These are phyloP conservation scores for Musa beccarii DNA, from an alignment of 176 grass and related monocot species.

Conservation along the genomic window DNA sequence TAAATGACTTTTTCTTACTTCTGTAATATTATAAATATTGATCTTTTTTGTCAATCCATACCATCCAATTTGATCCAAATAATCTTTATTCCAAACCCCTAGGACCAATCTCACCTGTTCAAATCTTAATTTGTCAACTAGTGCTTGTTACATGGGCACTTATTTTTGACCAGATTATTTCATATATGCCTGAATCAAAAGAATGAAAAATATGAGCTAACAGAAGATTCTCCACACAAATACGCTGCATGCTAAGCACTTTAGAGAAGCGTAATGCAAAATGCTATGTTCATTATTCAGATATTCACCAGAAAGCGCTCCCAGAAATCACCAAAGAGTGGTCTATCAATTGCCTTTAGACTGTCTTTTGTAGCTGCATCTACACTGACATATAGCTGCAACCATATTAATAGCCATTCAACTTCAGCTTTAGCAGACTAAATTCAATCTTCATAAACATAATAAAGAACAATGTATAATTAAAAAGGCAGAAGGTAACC, in stretches of 20 bases:
- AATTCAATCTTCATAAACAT: conserved; percentile 3
- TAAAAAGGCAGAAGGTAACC: conserved; percentile 35
- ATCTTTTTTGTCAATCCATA: neutral
- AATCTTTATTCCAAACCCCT: neutral
- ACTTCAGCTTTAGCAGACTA: neutral
- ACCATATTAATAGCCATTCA: neutral
- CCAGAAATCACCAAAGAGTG: conserved; percentile 93
- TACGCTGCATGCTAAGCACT: neutral
- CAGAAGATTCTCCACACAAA: too few relatives aligned
- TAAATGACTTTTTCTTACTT: neutral
- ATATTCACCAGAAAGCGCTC: conserved; percentile 78
- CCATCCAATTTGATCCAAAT: neutral
- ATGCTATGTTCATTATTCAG: conserved; percentile 15
- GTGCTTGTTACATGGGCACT: neutral
- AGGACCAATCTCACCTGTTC: neutral
- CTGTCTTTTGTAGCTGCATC: conserved; percentile 94
- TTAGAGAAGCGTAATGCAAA: neutral
- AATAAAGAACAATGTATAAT: neutral
- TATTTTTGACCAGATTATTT: neutral
- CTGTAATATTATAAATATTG: neutral
- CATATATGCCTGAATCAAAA: neutral
- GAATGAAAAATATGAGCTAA: neutral
- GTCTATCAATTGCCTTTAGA: conserved; percentile 91
- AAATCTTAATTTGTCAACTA: neutral
- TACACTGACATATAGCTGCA: conserved; percentile 90